Conservation (phyloP, 2,329 filamentous ascomycete genomes). For the Trichoderma sp. region DNA sequence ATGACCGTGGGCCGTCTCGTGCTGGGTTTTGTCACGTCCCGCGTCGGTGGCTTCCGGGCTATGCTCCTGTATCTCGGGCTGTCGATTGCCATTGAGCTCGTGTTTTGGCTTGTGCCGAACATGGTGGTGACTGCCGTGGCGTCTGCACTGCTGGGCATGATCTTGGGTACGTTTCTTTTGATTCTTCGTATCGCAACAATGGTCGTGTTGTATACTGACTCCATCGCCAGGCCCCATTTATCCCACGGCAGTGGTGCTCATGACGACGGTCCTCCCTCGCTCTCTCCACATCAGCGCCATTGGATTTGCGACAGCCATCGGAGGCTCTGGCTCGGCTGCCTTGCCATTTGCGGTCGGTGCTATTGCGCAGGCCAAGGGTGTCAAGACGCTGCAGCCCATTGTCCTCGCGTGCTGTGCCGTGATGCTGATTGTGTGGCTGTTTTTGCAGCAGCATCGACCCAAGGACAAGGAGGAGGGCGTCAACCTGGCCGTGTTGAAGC, state of each 20-base stretch:
- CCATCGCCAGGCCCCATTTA: slow-evolving; percentile 77
- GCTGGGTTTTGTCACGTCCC: slow-evolving; percentile 70
- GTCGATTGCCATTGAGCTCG: slow-evolving; percentile 65
- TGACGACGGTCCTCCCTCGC: slow-evolving; percentile 72
- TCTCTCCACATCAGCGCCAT: slow-evolving; percentile 78
- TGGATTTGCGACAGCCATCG: slow-evolving; percentile 78
- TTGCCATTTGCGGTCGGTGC: slow-evolving; percentile 69
- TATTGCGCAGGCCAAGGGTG: slow-evolving; percentile 61
- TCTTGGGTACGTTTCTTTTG: background rate
- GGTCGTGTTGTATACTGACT: background rate
- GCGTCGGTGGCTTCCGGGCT: slow-evolving; percentile 68
- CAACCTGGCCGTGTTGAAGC: slow-evolving; percentile 5
- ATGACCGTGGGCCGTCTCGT: slow-evolving; percentile 71
- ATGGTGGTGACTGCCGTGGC: slow-evolving; percentile 75
- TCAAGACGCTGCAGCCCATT: slow-evolving; percentile 49
- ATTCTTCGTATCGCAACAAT: too few species aligned
- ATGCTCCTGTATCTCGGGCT: slow-evolving; percentile 65
- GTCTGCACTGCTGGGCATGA: slow-evolving; percentile 59
- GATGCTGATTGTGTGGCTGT: slow-evolving; percentile 14
- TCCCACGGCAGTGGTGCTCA: slow-evolving; percentile 71
- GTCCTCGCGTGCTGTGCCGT: slow-evolving; percentile 11
- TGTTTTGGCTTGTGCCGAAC: slow-evolving; percentile 81
- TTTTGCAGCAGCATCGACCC: slow-evolving; percentile 15
- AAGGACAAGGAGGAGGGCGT: slow-evolving; percentile 17
- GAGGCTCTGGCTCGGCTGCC: slow-evolving; percentile 70